Evolutionary conservation across 225 moss, liverwort and hornwort genomes (phyloP), one percentile per base, ranked within the genome.

Genomic region (Anthoceros angustus): DNA sequence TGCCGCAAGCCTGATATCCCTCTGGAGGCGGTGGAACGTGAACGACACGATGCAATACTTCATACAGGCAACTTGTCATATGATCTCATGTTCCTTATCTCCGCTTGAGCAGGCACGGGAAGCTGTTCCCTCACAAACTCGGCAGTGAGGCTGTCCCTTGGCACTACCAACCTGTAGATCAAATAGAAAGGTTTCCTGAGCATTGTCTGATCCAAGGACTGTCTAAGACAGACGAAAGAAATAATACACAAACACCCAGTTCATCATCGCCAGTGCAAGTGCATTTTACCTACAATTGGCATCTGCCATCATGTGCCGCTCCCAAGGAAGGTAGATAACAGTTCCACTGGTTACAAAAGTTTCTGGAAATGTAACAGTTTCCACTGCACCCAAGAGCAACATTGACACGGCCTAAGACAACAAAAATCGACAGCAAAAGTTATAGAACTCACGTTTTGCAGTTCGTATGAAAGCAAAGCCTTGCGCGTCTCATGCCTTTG

Each of bases 291-390:
- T 86, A 84, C 93, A 94, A 55, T 64, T 73, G 20, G 46, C 67
- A 62, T 86, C 80, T 45, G 93, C 78, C 87, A 94, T 87, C 77
- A 94, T 74, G 39, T 75, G 79, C 61, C 90, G 86, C 83, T 94
- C 93, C 93, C 93, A 94, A 48, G 93, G 93, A 66, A 87, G 84
- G 55, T 94, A 94, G 49, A 94, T 84, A 48, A n/a, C n/a, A n/a
- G n/a, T n/a, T n/a, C n/a, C n/a, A n/a, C n/a, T n/a, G n/a, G n/a
- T n/a, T n/a, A n/a, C n/a, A n/a, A n/a, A n/a, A n/a, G 87, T 84
- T 40, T 77, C 84, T 68, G 75, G 71, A 71, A 76, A 86, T 62
- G 84, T 70, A 8, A 73, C 62, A 62, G 74, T 82, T 45, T 87
- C 87, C 71, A 84, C 93, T 89, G 78, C 66, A 72, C 0, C 5